These are phyloP conservation scores for Amauroascus verrucosus DNA, from an alignment of 2,329 filamentous ascomycete genomes.

Conservation along the genomic window DNA sequence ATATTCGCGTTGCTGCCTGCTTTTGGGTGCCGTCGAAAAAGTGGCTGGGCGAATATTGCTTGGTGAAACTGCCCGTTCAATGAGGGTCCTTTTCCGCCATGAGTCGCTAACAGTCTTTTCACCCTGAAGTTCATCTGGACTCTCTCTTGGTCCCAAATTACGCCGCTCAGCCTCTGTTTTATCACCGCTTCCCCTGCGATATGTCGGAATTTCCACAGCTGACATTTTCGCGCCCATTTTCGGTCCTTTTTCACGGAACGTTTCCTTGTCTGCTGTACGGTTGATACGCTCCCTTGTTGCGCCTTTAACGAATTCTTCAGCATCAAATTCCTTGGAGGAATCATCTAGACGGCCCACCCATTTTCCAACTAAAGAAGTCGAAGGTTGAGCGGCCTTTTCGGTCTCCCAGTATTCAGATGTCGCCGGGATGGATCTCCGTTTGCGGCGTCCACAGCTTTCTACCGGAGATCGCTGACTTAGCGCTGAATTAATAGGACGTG, in stretches of 20 bases:
- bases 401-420: constrained; percentile 1
- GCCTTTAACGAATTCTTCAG: constrained; percentile 3
- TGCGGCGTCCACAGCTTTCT: background rate
- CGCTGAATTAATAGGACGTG: background rate
- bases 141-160: constrained; percentile 23
- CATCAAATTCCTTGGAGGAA: background rate
- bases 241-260: background rate
- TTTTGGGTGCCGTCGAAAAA: constrained; percentile 18
- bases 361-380: background rate
- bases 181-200: background rate
- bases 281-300: constrained; percentile 3
- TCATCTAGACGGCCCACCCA: background rate
- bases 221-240: background rate
- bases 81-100: constrained; percentile 8
- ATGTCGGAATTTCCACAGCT: constrained; percentile 3
- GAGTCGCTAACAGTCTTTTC: constrained; percentile 23
- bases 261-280: background rate
- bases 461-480: background rate
- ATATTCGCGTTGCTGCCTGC: constrained; percentile 1
- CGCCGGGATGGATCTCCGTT: background rate
- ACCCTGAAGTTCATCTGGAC: constrained; percentile 34
- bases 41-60: constrained; percentile 27
- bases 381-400: background rate
- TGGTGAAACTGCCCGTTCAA: constrained; percentile 18
- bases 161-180: background rate